These are phyloP conservation scores for Ophiocytium majus DNA, from an alignment of 352 stramenopile species.

Conservation along the genomic window DNA sequence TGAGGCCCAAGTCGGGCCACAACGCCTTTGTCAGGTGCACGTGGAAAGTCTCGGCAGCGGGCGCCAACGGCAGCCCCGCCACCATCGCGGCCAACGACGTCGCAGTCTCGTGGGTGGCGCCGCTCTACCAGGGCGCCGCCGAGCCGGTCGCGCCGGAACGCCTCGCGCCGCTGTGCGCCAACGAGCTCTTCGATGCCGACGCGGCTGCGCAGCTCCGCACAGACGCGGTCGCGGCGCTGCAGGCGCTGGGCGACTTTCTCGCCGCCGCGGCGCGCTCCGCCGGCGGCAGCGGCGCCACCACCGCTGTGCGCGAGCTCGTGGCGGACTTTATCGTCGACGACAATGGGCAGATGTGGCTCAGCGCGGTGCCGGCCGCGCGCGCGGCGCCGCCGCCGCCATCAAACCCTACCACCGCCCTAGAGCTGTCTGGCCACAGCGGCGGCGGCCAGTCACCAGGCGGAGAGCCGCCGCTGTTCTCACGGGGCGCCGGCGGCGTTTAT, in stretches of 20 bases:
- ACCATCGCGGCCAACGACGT: neutral
- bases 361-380: constrained; percentile 27
- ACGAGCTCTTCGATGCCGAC: neutral
- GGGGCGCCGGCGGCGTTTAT: constrained; percentile 40
- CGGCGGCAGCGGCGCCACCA: neutral
- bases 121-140: constrained; percentile 18
- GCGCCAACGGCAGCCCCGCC: too few relatives aligned
- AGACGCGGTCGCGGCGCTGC: constrained; percentile 20
- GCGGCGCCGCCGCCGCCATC: neutral
- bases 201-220: constrained; percentile 14
- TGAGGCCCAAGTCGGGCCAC: constrained; percentile 35
- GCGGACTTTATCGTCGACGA: constrained; percentile 49
- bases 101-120: constrained; percentile 13
- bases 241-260: constrained; percentile 34
- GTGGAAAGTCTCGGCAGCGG: too few relatives aligned
- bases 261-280: neutral
- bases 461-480: constrained; percentile 4
- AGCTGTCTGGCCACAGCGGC: neutral
- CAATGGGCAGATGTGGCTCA: constrained; percentile 48
- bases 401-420: neutral
- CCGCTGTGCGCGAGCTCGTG: neutral
- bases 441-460: neutral
- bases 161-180: neutral
- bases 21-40: constrained; percentile 36
- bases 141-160: neutral